Base-by-base conservation (phyloP, 768 basidiomycete species). In the Tricholoma terreum region DNA sequence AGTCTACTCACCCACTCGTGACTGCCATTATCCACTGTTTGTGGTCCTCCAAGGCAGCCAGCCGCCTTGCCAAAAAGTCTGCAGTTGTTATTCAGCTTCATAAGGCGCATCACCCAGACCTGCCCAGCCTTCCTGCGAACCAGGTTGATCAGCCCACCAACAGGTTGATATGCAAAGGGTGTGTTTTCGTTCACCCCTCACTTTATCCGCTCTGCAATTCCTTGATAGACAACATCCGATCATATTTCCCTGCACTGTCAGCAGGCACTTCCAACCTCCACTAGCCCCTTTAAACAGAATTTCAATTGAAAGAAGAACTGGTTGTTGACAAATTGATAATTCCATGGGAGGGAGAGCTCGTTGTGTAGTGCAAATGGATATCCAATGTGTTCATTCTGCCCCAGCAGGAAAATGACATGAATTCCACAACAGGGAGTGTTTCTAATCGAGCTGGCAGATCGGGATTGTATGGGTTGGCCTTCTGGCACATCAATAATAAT, bases 331-430 rank as follows among this genome's bases (percentile, higher is more conserved):
- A 10, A 33, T 33, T 33, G 31, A 35, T 61, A 63, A 38, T 58
- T 30, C 67, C 67, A 66, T 2, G 62, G 61, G n/a, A 59, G 30
- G 6, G 14, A 19, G 1, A 38, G 19, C 3, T 38, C 4, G 14
- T 59, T 42, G 48, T 68, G 67, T 7, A 68, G 57, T n/a, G 49
- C 61, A 33, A 66, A 68, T 1, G 67, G 65, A 58, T 68, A 66
- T 10, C 52, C 34, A 19, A 50, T 45, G 36, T 64, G 59, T 10
- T 33, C 31, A 33, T 33, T 10, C 10, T 33, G 31, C 31, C 31
- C 31, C 10, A 10, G 31, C 6, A 33, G n/a, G 31, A 33, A 33
- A 5, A 33, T 33, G 31, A 33, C 10, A 5, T 33, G 31, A 10
- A 33, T 33, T 33, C 31, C 10, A 10, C 31, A 33, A 10, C 31